Base-by-base conservation (phyloP, 2,329 filamentous ascomycete species). In the Cercospora sesami region DNA sequence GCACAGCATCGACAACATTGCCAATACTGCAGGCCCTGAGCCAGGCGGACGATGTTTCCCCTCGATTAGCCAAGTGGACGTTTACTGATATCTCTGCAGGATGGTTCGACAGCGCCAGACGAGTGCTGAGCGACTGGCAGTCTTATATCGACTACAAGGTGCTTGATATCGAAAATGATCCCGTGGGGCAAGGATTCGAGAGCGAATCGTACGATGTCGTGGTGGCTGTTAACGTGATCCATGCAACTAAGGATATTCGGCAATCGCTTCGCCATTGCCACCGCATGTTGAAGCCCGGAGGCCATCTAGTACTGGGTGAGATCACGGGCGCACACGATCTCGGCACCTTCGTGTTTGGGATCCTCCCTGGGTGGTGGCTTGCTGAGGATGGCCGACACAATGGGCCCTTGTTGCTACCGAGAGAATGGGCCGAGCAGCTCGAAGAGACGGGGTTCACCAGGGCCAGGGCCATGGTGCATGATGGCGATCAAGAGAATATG, bases 81-180 rank as follows among this genome's bases (percentile, higher is more conserved):
- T 85, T 76, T 71, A 84, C 83, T 0, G 83, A 84, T 67, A 79
- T 83, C 10, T 79, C 79, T 0, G 63, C 75, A 4, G 78, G 75
- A 5, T 82, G 81, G 73, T 83, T 84, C 58, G 77, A 79, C 7
- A 67, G 73, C 1, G 81, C 79, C 0, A 67, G 71, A 16, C 72
- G 76, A 26, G 67, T 64, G 3, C 78, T 83, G 14, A 59, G 68
- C 0, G 48, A 64, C 2, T 72, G 73, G 31, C 61, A 64, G 0
- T 63, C 74, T 3, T 71, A 71, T 26, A 26, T 61, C 36, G 33
- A 21, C 26, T 61, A 39, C 33, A 69, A 72, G 16, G 63, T 70
- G 1, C 67, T 76, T 0, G 73, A 82, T 66, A 69, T 80, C 16
- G 75, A 77, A 6, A 60, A 72, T 9, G 73, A 78, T 30, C 70